phyloP scores from a whole-genome alignment of 768 basidiomycete species.

The Boletus patriciae region DNA sequence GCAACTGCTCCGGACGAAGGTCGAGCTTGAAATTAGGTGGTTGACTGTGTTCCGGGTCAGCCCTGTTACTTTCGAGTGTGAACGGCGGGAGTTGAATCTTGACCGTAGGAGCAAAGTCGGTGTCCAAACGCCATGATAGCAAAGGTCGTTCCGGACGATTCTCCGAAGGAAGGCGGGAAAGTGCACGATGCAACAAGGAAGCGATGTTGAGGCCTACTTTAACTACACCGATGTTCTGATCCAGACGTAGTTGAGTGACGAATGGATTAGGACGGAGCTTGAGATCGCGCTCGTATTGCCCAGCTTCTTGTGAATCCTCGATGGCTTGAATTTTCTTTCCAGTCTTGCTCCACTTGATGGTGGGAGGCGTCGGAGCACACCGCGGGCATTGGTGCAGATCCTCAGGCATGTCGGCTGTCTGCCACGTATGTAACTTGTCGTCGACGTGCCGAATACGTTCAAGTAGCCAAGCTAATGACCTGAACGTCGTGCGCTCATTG shows the following conservation, averaged over 20 bases:
- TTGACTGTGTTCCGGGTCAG: conserved; percentile 67
- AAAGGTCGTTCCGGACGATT: conserved; percentile 45
- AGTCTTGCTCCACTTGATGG: conserved; percentile 68
- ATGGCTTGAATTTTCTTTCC: conserved; percentile 63
- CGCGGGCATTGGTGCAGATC: conserved; percentile 63
- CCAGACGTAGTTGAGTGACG: conserved; percentile 76
- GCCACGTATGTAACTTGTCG: conserved; percentile 68
- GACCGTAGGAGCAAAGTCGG: conserved; percentile 68
- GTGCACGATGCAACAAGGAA: conserved; percentile 83
- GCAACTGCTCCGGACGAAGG: conserved; percentile 82
- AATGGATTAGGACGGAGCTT: conserved; percentile 87
- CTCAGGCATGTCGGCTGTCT: conserved; percentile 46
- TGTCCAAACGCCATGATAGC: conserved; percentile 80
- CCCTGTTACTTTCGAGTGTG: conserved; percentile 70
- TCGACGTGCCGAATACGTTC: conserved; percentile 80
- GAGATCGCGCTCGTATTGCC: conserved; percentile 83
- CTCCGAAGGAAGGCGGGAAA: conserved; percentile 69
- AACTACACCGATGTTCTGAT: conserved; percentile 63
- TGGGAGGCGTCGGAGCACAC: conserved; percentile 79
- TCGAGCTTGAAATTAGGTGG: conserved; percentile 74
- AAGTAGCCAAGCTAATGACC: conserved; percentile 80
- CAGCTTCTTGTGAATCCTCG: conserved; percentile 85
- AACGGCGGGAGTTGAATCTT: conserved; percentile 64
- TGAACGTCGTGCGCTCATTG: conserved; percentile 81
- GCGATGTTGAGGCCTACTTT: conserved; percentile 87